Percentiles rank a stretch among this genome's conserved stretches.
Conservation (phyloP, 2,329 filamentous ascomycete genomes). For the Colletotrichum phormii region DNA sequence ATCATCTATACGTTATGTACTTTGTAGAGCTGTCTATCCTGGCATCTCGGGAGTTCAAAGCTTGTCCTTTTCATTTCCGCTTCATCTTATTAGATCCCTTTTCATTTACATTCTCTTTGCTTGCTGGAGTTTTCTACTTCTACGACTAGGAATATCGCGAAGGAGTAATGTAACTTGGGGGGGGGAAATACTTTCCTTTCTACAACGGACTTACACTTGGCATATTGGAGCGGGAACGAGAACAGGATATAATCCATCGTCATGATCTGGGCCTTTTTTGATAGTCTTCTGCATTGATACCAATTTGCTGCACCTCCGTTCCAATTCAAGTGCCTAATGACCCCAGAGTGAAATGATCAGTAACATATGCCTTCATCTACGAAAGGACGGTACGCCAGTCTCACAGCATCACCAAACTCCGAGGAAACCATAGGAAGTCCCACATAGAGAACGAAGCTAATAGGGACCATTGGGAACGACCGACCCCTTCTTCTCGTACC, state of each 20-base stretch:
- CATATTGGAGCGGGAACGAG: neutral
- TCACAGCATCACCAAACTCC: neutral
- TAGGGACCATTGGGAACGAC: neutral
- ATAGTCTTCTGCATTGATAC: slow-evolving; percentile 4
- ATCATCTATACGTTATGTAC: neutral
- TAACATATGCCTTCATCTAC: neutral
- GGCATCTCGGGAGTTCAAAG: neutral
- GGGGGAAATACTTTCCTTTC: neutral
- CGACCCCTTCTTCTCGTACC: neutral
- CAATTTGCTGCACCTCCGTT: neutral
- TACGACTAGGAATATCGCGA: neutral
- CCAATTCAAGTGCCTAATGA: neutral
- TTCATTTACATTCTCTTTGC: neutral
- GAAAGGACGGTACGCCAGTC: neutral
- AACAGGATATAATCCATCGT: neutral
- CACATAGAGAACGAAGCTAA: neutral
- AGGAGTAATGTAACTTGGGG: neutral
- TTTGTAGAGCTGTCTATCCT: neutral
- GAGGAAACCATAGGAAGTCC: neutral
- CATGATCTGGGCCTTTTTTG: neutral
- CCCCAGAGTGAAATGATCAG: neutral
- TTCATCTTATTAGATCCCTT: slow-evolving; percentile 6
- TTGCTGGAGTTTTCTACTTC: neutral
- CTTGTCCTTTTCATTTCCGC: neutral
- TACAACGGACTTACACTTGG: neutral